These are phyloP conservation scores for Aegilops longissima DNA, from an alignment of 176 grass and related monocot genomes.

Conservation along the genomic window DNA sequence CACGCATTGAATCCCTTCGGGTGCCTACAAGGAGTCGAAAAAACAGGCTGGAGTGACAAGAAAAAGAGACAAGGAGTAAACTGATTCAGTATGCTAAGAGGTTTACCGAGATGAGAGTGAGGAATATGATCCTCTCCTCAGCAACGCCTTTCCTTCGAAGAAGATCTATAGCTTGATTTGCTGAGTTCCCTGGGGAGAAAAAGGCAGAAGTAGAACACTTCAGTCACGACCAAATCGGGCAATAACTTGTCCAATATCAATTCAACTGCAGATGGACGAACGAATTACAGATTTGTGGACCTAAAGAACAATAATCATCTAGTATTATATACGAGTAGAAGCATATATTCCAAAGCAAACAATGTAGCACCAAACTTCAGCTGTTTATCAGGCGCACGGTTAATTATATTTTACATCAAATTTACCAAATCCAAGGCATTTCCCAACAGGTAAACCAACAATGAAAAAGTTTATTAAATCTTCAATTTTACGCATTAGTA, in stretches of 20 bases:
- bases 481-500: neutral
- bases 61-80: neutral
- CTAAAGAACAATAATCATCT: neutral
- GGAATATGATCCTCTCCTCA: constrained; percentile 89
- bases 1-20: constrained; percentile 91
- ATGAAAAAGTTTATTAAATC: neutral
- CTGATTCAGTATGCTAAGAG: neutral
- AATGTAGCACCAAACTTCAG: neutral
- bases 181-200: constrained; percentile 71
- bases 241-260: neutral
- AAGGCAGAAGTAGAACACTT: neutral
- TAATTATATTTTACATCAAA: neutral
- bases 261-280: neutral
- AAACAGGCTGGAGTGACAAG: neutral
- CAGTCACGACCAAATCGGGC: neutral
- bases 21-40: constrained; percentile 40
- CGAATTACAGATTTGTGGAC: neutral
- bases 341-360: neutral
- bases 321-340: neutral
- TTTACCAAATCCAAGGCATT: constrained; percentile 16
- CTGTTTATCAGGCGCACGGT: neutral
- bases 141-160: constrained; percentile 94
- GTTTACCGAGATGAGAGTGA: constrained; percentile 92
- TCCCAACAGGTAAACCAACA: neutral
- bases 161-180: constrained; percentile 94